Evolutionary conservation across 129 eudicot genomes (phyloP).

Genomic region (Daucus carota): DNA sequence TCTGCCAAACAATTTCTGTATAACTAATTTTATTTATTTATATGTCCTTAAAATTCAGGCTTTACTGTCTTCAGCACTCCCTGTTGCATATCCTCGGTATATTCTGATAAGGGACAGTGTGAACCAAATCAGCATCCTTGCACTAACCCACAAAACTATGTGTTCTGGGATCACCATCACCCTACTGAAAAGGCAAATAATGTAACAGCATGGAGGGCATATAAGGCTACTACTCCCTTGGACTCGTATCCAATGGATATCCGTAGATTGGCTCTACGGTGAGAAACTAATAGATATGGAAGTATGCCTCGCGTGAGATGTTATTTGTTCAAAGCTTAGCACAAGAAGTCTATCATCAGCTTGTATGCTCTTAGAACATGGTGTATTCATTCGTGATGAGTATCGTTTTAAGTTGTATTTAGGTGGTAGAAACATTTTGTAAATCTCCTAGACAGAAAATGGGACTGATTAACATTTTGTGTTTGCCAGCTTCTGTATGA

Average conservation of each 20-base stretch:
- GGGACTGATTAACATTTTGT: too few species aligned
- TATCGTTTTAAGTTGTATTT: too few species aligned
- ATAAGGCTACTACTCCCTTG: neutral
- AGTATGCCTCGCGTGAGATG: neutral
- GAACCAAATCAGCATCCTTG: slow-evolving; percentile 29
- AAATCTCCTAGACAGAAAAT: too few species aligned
- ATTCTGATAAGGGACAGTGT: slow-evolving; percentile 28
- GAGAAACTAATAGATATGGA: neutral
- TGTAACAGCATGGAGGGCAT: neutral
- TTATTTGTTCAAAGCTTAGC: too few species aligned
- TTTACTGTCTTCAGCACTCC: slow-evolving; percentile 3
- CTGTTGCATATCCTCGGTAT: slow-evolving; percentile 27
- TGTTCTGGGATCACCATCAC: slow-evolving; percentile 44
- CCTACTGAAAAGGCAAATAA: slow-evolving; percentile 25
- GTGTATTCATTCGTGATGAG: too few species aligned
- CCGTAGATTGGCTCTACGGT: neutral
- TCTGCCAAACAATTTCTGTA: neutral
- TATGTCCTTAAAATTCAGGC: neutral
- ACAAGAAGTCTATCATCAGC: too few species aligned
- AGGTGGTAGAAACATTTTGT: too few species aligned
- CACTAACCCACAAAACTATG: slow-evolving; percentile 13
- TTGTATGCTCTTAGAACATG: too few species aligned
- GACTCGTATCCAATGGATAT: slow-evolving; percentile 14
- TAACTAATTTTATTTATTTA: neutral
- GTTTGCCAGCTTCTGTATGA: too few species aligned